Evolutionary conservation across 2,329 filamentous ascomycete species (phyloP), one percentile per base, ranked within the genome.

Genomic region (Aureobasidium vineae): DNA sequence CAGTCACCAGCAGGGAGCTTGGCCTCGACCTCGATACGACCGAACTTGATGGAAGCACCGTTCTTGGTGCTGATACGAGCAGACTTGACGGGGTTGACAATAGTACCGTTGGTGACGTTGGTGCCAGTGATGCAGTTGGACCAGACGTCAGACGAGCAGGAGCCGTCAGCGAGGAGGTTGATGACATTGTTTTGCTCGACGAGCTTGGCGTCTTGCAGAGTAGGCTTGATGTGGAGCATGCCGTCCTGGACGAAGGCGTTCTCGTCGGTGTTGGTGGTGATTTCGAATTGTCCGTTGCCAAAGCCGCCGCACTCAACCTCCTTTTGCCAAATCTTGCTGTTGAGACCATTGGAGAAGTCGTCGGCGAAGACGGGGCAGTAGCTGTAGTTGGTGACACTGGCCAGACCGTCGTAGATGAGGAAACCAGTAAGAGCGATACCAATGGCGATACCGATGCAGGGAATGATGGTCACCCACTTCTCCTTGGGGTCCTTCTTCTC

Each of bases 391-490:
- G 90, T 84, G 3, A 95, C 90, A 66, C 86, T 88, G 59, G 79
- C 79, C 45, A 93, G 75, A 4, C 91, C 91, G 70, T 93, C 88
- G 83, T 87, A 95, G 56, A 95, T 81, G 52, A 95, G 78, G 72
- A 93, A 85, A 1, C 83, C 90, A 0, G 88, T 85, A 47, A 93
- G 79, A 2, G 76, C 84, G 41, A 94, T 75, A 16, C 91, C 91
- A 16, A 92, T 68, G 3, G 87, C 56, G 59, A 95, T 85, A 54
- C 90, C 91, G 28, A 91, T 75, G 49, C 92, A 74, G 2, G 91
- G 91, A 66, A 96, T 84, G 69, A 94, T 92, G 2, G 88, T 92
- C 10, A 91, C 87, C 91, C 91, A 95, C 80, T 92, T 95, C 82
- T 94, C 90, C 75, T 87, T 89, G 15, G 89, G 88, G 70, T 93